phyloP scores from a whole-genome alignment of 2,329 filamentous ascomycete genomes.

The Teratosphaeria epicoccoides region DNA sequence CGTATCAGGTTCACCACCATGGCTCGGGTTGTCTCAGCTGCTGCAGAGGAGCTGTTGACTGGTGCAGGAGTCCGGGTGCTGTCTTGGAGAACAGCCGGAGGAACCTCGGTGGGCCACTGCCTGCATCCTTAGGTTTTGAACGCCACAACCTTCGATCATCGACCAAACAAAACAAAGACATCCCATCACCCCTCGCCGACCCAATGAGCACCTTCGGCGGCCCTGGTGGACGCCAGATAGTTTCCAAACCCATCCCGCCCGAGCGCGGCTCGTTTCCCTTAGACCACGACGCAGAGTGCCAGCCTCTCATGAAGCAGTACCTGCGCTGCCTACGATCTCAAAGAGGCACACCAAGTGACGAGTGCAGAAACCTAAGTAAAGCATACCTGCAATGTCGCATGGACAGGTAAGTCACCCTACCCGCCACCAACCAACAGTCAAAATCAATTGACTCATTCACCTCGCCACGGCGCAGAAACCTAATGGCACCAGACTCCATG shows the following conservation, averaged over 20 bases:
- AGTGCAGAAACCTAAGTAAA: constrained; percentile 79
- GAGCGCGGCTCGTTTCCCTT: constrained; percentile 93
- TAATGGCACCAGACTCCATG: constrained; percentile 94
- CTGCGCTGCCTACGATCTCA: constrained; percentile 77
- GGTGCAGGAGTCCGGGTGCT: not conserved
- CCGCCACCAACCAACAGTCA: no score
- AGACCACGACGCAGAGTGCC: constrained; percentile 95
- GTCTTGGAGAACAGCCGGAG: not conserved
- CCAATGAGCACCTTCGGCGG: constrained; percentile 49
- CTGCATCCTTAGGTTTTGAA: no score
- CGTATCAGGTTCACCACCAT: not conserved
- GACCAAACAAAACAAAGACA: not conserved
- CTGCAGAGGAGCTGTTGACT: not conserved
- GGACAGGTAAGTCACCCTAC: constrained; percentile 58
- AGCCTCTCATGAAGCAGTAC: constrained; percentile 74
- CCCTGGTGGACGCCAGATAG: constrained; percentile 54
- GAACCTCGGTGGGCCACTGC: not conserved
- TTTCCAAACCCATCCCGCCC: constrained; percentile 64
- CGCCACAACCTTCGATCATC: not conserved
- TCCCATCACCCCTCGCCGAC: not conserved
- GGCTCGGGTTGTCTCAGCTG: not conserved
- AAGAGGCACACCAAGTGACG: constrained; percentile 72
- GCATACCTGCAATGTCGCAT: constrained; percentile 84
- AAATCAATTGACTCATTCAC: not conserved
- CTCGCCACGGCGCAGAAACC: constrained; percentile 44